Percentiles rank a stretch among this genome's conserved stretches.
Conservation (phyloP, 306 rosid species). For the Quercus gilva region DNA sequence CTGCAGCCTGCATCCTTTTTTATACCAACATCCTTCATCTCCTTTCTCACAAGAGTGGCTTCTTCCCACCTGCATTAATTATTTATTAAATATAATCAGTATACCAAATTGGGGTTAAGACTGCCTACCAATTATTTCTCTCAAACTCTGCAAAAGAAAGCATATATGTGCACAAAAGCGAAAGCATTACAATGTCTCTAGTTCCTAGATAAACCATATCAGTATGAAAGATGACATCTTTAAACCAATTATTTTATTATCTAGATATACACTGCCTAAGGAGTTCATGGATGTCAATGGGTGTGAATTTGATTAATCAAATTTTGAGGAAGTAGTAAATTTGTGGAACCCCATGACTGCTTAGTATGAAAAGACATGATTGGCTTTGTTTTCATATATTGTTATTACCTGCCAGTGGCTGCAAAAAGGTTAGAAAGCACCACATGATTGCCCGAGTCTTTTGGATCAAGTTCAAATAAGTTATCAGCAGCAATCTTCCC, state of each 20-base stretch:
- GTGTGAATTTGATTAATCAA: background rate
- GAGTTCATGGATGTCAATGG: background rate
- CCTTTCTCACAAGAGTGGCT: conserved; percentile 71
- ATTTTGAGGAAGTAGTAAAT: background rate
- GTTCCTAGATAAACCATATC: background rate
- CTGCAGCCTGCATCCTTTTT: conserved; percentile 76
- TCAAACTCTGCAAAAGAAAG: background rate
- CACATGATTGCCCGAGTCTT: conserved; percentile 86
- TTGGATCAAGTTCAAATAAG: conserved; percentile 76
- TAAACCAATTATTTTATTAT: background rate
- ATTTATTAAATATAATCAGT: conserved; percentile 3
- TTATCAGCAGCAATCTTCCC: conserved; percentile 81
- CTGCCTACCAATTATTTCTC: too few species aligned
- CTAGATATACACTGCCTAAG: background rate
- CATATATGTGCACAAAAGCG: background rate
- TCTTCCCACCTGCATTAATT: conserved; percentile 81
- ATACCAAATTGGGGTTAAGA: background rate
- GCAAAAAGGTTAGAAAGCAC: conserved; percentile 83
- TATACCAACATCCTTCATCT: conserved; percentile 74
- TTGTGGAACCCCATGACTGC: background rate
- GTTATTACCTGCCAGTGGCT: conserved; percentile 71
- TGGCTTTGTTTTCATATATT: background rate
- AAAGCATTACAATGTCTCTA: conserved; percentile 6
- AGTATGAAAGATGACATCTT: background rate
- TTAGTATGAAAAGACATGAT: background rate